phyloP scores from a whole-genome alignment of 2,329 filamentous ascomycete genomes.

The Xylogone sp. region DNA sequence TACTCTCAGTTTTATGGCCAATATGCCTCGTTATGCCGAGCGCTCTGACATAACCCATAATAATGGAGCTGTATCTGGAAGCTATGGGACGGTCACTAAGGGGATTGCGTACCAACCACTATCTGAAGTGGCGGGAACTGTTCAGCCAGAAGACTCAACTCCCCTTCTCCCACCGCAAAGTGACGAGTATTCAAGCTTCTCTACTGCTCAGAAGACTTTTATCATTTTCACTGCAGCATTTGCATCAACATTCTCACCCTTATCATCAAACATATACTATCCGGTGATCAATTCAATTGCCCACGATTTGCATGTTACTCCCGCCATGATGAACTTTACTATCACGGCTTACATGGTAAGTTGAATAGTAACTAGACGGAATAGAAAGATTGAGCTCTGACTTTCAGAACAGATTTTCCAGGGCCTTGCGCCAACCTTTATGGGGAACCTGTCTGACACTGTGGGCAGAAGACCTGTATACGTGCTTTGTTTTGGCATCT shows the following conservation, averaged over 20 bases:
- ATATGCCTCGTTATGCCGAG: no score
- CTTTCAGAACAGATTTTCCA: constrained; percentile 40
- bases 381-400: no score
- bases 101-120: no score
- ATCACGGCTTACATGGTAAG: constrained; percentile 31
- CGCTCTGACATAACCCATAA: no score
- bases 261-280: constrained; percentile 52
- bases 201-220: constrained; percentile 9
- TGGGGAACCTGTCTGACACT: constrained; percentile 50
- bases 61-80: no score
- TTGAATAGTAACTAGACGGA: no score
- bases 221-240: constrained; percentile 47
- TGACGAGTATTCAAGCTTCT: constrained; percentile 11
- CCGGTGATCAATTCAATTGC: constrained; percentile 48
- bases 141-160: neutral
- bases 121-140: no score
- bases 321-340: constrained; percentile 30
- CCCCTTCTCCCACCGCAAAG: no score
- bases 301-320: constrained; percentile 40
- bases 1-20: no score
- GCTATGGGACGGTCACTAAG: no score
- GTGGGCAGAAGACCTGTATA: constrained; percentile 50
- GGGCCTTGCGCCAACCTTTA: constrained; percentile 51
- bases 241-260: constrained; percentile 52
- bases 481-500: constrained; percentile 46